Percentiles rank a stretch among this genome's conserved stretches.
Conservation (phyloP, 2,329 filamentous ascomycete genomes). For the Trichoderma atroviride region DNA sequence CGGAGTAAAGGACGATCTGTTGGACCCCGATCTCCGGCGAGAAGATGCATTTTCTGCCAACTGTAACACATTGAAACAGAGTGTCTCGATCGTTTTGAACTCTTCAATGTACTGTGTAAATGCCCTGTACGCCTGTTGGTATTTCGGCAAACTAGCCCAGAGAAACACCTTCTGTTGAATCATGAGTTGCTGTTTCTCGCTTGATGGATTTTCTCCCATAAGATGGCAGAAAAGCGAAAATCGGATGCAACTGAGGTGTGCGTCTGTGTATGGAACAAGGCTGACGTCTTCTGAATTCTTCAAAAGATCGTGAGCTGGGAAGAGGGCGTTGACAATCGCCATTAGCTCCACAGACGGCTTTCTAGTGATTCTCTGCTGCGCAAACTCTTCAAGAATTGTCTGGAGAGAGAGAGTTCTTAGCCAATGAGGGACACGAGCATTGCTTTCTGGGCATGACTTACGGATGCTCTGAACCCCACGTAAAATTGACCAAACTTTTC, state of each 20-base stretch:
- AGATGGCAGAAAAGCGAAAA: constrained; percentile 42
- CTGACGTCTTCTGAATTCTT: constrained; percentile 33
- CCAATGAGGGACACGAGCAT: background rate
- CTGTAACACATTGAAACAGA: constrained; percentile 35
- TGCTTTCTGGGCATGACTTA: constrained; percentile 30
- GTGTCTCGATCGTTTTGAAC: constrained; percentile 39
- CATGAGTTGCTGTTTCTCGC: constrained; percentile 30
- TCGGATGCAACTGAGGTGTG: constrained; percentile 41
- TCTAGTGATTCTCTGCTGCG: constrained; percentile 12
- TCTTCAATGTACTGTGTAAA: constrained; percentile 41
- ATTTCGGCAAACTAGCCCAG: constrained; percentile 40
- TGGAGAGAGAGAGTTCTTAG: background rate
- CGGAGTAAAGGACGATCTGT: background rate
- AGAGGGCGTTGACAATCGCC: constrained; percentile 43
- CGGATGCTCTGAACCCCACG: constrained; percentile 40
- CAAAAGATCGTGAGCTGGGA: constrained; percentile 36
- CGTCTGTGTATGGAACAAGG: constrained; percentile 36
- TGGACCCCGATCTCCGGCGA: background rate
- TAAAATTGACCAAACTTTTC: constrained; percentile 38
- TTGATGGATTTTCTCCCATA: constrained; percentile 33
- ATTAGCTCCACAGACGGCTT: constrained; percentile 34
- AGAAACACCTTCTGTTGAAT: constrained; percentile 39
- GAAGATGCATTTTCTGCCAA: constrained; percentile 26
- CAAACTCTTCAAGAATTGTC: constrained; percentile 17
- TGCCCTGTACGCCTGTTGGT: constrained; percentile 35